Base-by-base conservation (phyloP, 2,329 filamentous ascomycete species). In the Thelonectria blattea region DNA sequence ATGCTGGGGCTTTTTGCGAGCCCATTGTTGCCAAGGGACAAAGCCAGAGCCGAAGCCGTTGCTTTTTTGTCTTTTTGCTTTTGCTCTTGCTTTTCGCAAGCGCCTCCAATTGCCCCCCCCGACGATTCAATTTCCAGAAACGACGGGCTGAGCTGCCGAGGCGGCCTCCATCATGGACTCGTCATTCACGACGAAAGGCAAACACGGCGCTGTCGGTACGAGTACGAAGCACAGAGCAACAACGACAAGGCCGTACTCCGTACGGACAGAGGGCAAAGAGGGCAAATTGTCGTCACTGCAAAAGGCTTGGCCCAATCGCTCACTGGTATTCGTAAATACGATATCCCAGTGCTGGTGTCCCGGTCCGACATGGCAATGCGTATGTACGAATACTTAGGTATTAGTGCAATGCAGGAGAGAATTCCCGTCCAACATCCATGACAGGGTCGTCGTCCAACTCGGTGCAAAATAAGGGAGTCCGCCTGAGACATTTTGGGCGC, bases 31-130 rank as follows among this genome's bases (percentile, higher is more conserved):
- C 59, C 50, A 62, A 59, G 56, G 49, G 12, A 30, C 22, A 39
- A 65, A 59, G 46, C 66, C 64, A 63, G 62, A 53, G 50, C 62
- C 64, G 54, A 61, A 53, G 56, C 47, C 63, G 55, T 56, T 54
- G 15, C 51, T 58, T 52, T 63, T 68, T 62, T 56, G 62, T 70
- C n/a, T n/a, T 70, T 67, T 63, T 68, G 64, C 58, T 62, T 70
- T 70, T 67, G 12, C 51, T 56, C 49, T 63, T 70, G 65, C 58
- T 64, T 70, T 70, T 67, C 65, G 50, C n/a, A 52, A 51, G 53
- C 18, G 39, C 47, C 48, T 12, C 39, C 65, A 60, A 68, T 69
- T 69, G 67, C 66, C 49, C 51, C n/a, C 54, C 47, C 50, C 47
- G 18, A 51, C 48, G 64, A 61, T 49, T 49, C 63, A 63, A 65